A percentile compares a stretch with the other conserved stretches of the same genome.
These are phyloP conservation scores for Erysimum cheiranthoides DNA, from an alignment of 345 rosid genomes.

Conservation along the genomic window DNA sequence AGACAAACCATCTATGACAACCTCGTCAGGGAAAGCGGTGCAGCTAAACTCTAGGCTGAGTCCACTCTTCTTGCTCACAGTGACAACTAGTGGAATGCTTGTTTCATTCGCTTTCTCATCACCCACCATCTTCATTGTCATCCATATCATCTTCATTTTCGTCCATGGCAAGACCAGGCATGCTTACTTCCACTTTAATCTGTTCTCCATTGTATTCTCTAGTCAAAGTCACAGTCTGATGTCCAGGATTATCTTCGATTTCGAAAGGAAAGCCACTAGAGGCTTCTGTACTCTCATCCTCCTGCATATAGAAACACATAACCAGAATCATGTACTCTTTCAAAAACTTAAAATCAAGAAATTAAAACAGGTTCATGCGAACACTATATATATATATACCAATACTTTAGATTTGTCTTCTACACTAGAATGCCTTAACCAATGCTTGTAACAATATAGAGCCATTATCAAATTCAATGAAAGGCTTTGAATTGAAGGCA, in stretches of 20 bases:
- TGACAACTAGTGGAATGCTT: constrained; percentile 67
- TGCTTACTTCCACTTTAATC: constrained; percentile 70
- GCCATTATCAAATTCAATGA: not conserved
- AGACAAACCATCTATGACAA: constrained; percentile 63
- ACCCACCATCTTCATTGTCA: constrained; percentile 42
- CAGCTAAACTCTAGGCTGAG: constrained; percentile 67
- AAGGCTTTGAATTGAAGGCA: not conserved
- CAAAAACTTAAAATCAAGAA: not conserved
- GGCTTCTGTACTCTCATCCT: constrained; percentile 46
- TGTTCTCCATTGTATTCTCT: constrained; percentile 75
- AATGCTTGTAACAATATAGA: not conserved
- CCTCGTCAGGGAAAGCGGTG: constrained; percentile 67
- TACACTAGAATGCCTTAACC: not conserved
- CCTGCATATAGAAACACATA: constrained; percentile 41
- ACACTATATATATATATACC: not conserved
- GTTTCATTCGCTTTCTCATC: constrained; percentile 51
- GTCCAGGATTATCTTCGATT: constrained; percentile 75
- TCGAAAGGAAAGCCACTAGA: constrained; percentile 72
- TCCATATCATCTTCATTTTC: constrained; percentile 47
- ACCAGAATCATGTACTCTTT: not conserved
- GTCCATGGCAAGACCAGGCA: constrained; percentile 81
- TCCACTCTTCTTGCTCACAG: constrained; percentile 68
- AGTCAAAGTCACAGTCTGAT: constrained; percentile 58
- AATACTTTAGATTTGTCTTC: not conserved
- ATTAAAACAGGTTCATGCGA: not conserved